phyloP scores from a whole-genome alignment of 129 eudicot genomes.

The Tagetes patula region DNA sequence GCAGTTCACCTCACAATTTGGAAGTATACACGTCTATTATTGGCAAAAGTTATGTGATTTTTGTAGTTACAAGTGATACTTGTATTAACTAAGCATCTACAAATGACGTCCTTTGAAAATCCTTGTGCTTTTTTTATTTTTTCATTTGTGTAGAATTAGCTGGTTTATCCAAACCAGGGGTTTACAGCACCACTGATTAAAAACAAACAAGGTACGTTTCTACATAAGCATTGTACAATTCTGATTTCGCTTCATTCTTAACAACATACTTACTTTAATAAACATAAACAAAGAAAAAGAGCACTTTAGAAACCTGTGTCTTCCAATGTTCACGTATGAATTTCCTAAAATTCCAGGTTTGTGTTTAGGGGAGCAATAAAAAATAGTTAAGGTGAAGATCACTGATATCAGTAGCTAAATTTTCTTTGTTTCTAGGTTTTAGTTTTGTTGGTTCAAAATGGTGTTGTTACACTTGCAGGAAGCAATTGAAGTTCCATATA shows the following conservation, averaged over 20 bases:
- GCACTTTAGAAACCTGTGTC: neutral
- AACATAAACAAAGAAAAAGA: neutral
- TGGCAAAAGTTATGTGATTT: neutral
- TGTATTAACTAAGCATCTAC: neutral
- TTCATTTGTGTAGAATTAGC: neutral
- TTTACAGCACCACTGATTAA: neutral
- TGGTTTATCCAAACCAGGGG: neutral
- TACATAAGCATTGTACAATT: too few relatives aligned
- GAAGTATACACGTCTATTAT: neutral
- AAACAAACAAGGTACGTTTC: conserved; percentile 2
- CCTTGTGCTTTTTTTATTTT: neutral
- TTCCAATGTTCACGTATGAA: neutral
- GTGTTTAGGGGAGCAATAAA: neutral
- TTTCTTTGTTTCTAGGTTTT: conserved; percentile 9
- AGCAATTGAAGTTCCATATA: neutral
- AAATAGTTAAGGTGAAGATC: conserved; percentile 10
- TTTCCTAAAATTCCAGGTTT: neutral
- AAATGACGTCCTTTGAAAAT: neutral
- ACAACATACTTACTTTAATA: neutral
- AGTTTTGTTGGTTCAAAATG: neutral
- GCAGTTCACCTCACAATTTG: conserved; percentile 1
- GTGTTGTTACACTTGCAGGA: conserved; percentile 10
- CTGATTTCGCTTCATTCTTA: neutral
- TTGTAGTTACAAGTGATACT: neutral
- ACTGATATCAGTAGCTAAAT: neutral